Evolutionary conservation across 306 rosid species (phyloP).

Genomic region (Hippophae tibetana): DNA sequence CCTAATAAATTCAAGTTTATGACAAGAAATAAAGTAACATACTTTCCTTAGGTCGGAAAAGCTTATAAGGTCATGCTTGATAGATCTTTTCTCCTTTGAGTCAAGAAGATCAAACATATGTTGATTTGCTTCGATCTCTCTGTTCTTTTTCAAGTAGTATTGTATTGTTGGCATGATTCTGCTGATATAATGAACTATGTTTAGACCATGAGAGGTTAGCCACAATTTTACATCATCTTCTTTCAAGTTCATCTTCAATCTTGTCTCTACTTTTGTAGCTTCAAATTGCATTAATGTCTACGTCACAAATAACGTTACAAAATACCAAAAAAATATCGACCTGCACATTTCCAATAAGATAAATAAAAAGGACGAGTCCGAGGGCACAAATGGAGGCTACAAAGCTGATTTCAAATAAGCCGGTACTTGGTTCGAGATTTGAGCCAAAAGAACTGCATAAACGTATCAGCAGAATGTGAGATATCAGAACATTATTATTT

Average conservation of each 20-base stretch:
- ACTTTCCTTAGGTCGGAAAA: conserved; percentile 44
- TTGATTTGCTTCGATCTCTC: conserved; percentile 14
- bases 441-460: background rate
- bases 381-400: background rate
- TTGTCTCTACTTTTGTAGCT: conserved; percentile 52
- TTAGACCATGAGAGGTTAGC: conserved; percentile 13
- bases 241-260: conserved; percentile 24
- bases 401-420: background rate
- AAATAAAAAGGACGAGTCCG: background rate
- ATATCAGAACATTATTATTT: too few relatives aligned
- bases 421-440: background rate
- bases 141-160: conserved; percentile 8
- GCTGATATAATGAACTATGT: background rate
- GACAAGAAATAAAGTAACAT: background rate
- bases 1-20: too few relatives aligned
- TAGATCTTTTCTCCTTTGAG: conserved; percentile 49
- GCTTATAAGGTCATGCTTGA: conserved; percentile 49
- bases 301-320: background rate
- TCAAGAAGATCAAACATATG: conserved; percentile 47
- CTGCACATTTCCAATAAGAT: background rate
- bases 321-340: too few relatives aligned
- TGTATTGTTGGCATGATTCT: conserved; percentile 6
- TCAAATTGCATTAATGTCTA: conserved; percentile 62
- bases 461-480: too few relatives aligned
- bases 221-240: conserved; percentile 12